phyloP scores from a whole-genome alignment of 1,284 basidiomycete genomes.

The Singerocomus rubriflavus region DNA sequence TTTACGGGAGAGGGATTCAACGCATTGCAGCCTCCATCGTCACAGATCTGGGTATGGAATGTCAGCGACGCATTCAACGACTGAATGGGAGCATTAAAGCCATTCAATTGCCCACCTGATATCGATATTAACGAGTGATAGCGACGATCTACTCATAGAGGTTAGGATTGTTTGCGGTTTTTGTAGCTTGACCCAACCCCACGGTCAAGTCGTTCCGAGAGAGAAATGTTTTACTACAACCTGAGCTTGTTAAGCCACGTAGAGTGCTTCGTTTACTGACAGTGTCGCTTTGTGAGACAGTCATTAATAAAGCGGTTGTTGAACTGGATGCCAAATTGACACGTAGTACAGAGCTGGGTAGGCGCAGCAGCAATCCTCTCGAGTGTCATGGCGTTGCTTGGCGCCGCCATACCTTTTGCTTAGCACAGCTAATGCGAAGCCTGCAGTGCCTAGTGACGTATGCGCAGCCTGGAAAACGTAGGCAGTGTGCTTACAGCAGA shows the following conservation, averaged over 20 bases:
- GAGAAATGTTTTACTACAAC: slow-evolving; percentile 4
- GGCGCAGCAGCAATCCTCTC: too few species aligned
- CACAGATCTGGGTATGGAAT: slow-evolving; percentile 4
- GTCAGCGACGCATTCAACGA: background rate
- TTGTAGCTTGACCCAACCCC: background rate
- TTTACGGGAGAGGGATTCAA: background rate
- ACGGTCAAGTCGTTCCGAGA: background rate
- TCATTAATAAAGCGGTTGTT: background rate
- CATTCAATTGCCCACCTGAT: slow-evolving; percentile 13
- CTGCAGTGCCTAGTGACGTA: too few species aligned
- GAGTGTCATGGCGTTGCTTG: too few species aligned
- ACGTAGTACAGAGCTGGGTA: too few species aligned
- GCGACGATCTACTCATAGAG: slow-evolving; percentile 1
- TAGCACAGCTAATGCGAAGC: too few species aligned
- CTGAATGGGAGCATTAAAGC: background rate
- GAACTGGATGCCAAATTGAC: background rate
- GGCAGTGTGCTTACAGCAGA: background rate
- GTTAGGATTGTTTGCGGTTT: background rate
- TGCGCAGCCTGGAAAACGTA: background rate
- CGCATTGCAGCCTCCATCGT: background rate
- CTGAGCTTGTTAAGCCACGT: slow-evolving; percentile 8
- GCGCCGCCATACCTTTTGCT: too few species aligned
- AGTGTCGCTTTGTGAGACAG: background rate
- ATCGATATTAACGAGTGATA: background rate
- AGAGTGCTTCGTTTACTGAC: background rate